Base-by-base conservation (phyloP, 371 early-diverging fungal species). In the Paraphysoderma sedebokerense region DNA sequence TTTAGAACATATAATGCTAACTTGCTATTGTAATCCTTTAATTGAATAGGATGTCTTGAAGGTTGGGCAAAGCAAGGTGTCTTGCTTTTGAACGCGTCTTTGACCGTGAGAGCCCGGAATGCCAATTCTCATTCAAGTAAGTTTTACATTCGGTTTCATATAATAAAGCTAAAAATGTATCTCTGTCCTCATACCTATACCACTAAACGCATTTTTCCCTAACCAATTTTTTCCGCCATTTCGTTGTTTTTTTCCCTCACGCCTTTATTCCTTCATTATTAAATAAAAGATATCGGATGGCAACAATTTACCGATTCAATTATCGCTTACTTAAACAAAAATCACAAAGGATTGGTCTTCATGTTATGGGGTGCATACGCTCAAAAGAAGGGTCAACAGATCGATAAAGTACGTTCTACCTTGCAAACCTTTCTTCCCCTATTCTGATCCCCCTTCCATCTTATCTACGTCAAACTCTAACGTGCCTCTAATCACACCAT, bases 311-410 rank as follows among this genome's bases (percentile, higher is more conserved):
- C 97, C 20, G 85, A 96, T 57, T 72, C 79, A 3, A 77, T 95
- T 19, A 72, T 98, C 35, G 55, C 65, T 12, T 61, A 78, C 38
- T 58, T 98, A 39, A 85, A 75, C 57, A 64, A 72, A 17, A 62
- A 66, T 28, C 63, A 68, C 5, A 48, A 53, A 1, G 62, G 78
- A 38, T 72, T 92, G 15, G 98, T 96, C 33, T 98, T 98, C 65
- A 77, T 98, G 65, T 71, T 97, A n/a, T 97, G 98, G 98, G 99
- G 99, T 12, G 46, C 47, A 38, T 13, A 79, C 61, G 92, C 95
- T 11, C 81, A 84, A 51, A 76, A 79, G 62, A 85, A 87, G 46
- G 79, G 76, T 6, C 57, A 63, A 0, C 54, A 55, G 29, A 71
- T 82, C 27, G 66, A 71, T 51, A 62, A 63, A 42, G 78, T 76